These are phyloP conservation scores for Allium fistulosum DNA, from an alignment of 106 monocot genomes.

Conservation along the genomic window DNA sequence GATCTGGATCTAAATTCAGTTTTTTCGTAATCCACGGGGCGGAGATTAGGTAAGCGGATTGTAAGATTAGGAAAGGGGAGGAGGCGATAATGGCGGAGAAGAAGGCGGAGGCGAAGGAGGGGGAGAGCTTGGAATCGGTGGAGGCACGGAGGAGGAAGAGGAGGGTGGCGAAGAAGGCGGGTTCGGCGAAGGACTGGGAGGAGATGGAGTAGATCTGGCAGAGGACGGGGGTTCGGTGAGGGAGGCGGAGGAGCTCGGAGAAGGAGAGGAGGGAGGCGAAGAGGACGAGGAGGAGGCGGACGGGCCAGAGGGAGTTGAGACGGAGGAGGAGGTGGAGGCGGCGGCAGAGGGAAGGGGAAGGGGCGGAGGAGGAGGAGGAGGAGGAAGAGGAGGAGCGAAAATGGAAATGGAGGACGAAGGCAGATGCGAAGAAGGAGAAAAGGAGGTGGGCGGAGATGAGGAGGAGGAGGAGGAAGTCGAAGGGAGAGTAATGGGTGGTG, in stretches of 20 bases:
- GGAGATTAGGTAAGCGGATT: not conserved
- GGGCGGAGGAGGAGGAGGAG: not conserved
- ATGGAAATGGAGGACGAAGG: constrained; percentile 10
- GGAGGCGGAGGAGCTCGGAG: not conserved
- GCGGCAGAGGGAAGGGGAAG: not conserved
- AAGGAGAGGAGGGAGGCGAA: constrained; percentile 8
- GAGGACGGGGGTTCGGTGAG: not conserved
- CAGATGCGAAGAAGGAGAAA: constrained; percentile 5
- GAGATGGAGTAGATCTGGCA: constrained; percentile 2
- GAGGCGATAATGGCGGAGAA: not conserved
- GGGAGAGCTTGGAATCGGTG: not conserved
- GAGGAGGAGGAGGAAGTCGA: constrained; percentile 5
- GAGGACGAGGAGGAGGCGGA: constrained; percentile 12
- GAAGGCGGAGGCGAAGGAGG: constrained; percentile 2
- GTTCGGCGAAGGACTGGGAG: constrained; percentile 14
- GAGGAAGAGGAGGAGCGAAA: not conserved
- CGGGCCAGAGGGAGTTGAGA: constrained; percentile 13
- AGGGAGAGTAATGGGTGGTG: constrained; percentile 2
- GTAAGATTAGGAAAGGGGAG: constrained; percentile 6
- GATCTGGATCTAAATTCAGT: not conserved
- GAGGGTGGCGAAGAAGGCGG: constrained; percentile 14
- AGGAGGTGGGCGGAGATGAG: constrained; percentile 7
- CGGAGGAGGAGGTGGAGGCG: constrained; percentile 2
- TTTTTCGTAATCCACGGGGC: not conserved
- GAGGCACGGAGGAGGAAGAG: constrained; percentile 23